These are phyloP conservation scores for Geosmithia putterillii DNA, from an alignment of 2,329 filamentous ascomycete genomes.

Conservation along the genomic window DNA sequence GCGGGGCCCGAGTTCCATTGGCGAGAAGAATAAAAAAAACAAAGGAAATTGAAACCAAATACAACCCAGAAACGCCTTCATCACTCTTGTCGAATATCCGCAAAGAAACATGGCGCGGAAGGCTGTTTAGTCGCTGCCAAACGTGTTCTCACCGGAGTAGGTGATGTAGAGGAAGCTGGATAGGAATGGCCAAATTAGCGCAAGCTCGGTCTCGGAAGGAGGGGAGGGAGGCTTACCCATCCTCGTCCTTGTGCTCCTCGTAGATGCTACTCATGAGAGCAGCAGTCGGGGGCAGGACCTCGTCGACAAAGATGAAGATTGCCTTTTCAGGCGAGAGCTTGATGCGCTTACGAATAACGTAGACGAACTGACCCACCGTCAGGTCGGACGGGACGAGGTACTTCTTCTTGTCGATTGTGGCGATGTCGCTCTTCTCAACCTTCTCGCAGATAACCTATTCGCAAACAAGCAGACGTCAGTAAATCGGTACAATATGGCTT, in stretches of 20 bases:
- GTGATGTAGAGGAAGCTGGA: slow-evolving; percentile 93
- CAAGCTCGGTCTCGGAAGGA: neutral
- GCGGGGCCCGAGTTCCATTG: neutral
- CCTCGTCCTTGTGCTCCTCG: slow-evolving; percentile 91
- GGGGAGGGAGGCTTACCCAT: slow-evolving; percentile 37
- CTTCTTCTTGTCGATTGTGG: slow-evolving; percentile 99
- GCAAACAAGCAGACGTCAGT: neutral
- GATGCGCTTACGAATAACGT: slow-evolving; percentile 99
- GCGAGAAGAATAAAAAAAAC: neutral
- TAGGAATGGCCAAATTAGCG: neutral
- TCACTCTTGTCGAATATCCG: slow-evolving; percentile 1
- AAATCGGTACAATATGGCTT: neutral
- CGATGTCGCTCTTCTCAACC: slow-evolving; percentile 98
- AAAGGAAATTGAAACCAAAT: neutral
- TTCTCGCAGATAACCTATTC: slow-evolving; percentile 95
- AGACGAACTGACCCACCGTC: slow-evolving; percentile 98
- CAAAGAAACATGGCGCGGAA: neutral
- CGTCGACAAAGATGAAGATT: slow-evolving; percentile 99
- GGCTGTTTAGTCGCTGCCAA: slow-evolving; percentile 38
- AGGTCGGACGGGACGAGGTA: slow-evolving; percentile 95
- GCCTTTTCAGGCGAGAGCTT: slow-evolving; percentile 99
- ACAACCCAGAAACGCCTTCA: slow-evolving; percentile 1
- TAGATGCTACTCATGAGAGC: slow-evolving; percentile 99
- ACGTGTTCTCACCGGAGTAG: slow-evolving; percentile 99
- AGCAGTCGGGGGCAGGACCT: slow-evolving; percentile 90